These are phyloP conservation scores for Aegle marmelos DNA, from an alignment of 345 rosid genomes.

Conservation along the genomic window DNA sequence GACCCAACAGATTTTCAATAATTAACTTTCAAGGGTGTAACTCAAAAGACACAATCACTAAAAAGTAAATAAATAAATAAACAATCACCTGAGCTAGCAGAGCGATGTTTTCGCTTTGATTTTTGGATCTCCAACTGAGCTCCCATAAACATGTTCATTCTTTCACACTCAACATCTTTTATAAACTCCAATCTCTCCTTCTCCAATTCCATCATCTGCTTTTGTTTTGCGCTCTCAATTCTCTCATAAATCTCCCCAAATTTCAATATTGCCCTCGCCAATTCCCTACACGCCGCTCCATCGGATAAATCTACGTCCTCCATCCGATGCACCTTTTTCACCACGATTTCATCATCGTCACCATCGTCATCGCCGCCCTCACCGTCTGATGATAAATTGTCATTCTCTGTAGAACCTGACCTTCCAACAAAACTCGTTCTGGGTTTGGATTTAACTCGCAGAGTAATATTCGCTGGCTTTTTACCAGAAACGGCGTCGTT, in stretches of 20 bases:
- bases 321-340: slow-evolving; percentile 40
- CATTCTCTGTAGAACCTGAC: slow-evolving; percentile 36
- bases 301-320: slow-evolving; percentile 38
- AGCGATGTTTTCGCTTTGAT: slow-evolving; percentile 25
- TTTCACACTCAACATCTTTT: slow-evolving; percentile 62
- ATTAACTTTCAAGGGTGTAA: neutral
- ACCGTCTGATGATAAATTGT: slow-evolving; percentile 23
- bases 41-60: neutral
- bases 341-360: slow-evolving; percentile 37
- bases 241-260: slow-evolving; percentile 71
- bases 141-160: slow-evolving; percentile 70
- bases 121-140: slow-evolving; percentile 66
- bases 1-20: neutral
- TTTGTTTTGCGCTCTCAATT: slow-evolving; percentile 58
- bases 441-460: slow-evolving; percentile 15
- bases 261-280: slow-evolving; percentile 59
- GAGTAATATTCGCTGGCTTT: neutral
- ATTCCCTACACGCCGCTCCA: slow-evolving; percentile 48
- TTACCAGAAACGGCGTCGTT: neutral
- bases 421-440: slow-evolving; percentile 6
- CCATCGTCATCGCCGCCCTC: slow-evolving; percentile 47
- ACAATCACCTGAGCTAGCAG: slow-evolving; percentile 1
- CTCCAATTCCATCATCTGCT: slow-evolving; percentile 73
- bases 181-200: slow-evolving; percentile 74
- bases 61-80: no score